These are phyloP conservation scores for Penicillium coprophilum DNA, from an alignment of 495 filamentous ascomycete genomes.

Conservation along the genomic window DNA sequence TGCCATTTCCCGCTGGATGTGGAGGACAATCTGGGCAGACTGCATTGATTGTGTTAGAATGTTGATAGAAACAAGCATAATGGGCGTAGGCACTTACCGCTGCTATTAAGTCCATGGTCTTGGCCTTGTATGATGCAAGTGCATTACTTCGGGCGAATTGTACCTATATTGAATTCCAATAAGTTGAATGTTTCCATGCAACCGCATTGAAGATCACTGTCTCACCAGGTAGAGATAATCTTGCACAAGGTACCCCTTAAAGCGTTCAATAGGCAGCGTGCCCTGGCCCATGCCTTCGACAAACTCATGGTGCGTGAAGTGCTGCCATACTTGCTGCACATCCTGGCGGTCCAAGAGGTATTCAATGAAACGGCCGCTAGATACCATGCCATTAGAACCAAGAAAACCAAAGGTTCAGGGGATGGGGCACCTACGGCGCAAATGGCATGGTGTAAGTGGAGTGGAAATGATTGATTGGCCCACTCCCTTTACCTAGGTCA, in stretches of 20 bases:
- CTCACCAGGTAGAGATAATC: conserved; percentile 84
- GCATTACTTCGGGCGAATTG: conserved; percentile 86
- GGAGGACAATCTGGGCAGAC: conserved; percentile 68
- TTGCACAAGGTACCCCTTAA: conserved; percentile 84
- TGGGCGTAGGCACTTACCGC: conserved; percentile 44
- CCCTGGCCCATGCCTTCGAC: conserved; percentile 73
- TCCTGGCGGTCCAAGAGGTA: conserved; percentile 76
- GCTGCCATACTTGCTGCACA: conserved; percentile 67
- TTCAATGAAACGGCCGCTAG: conserved; percentile 77
- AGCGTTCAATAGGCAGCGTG: conserved; percentile 66
- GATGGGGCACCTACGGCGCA: conserved; percentile 60
- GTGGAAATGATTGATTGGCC: conserved; percentile 94
- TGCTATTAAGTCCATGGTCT: conserved; percentile 67
- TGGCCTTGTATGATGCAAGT: conserved; percentile 78
- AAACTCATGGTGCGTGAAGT: conserved; percentile 77
- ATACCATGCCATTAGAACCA: conserved; percentile 9
- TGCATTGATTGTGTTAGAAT: conserved; percentile 29
- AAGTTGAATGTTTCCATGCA: neutral
- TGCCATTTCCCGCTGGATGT: conserved; percentile 75
- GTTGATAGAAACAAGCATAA: conserved; percentile 1
- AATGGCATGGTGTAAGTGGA: conserved; percentile 78
- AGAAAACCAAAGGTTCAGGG: neutral
- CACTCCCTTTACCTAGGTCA: conserved; percentile 74
- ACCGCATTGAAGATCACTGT: neutral
- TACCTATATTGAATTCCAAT: conserved; percentile 46